phyloP scores from a whole-genome alignment of 139 green algal species.

The Micractinium conductrix region DNA sequence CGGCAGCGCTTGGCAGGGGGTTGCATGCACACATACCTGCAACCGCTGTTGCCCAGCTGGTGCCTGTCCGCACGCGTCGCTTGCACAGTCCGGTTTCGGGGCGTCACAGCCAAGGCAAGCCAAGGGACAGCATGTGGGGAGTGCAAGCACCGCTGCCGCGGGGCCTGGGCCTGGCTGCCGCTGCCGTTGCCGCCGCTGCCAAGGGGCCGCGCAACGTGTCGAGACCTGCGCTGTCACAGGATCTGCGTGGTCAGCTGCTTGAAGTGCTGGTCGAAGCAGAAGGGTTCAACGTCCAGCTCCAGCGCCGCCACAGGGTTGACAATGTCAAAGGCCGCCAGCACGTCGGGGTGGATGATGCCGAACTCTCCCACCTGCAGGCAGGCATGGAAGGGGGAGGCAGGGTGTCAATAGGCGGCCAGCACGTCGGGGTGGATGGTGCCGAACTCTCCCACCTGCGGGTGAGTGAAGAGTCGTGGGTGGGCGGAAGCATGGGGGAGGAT shows the following conservation, averaged over 20 bases:
- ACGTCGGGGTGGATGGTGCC: constrained; percentile 96
- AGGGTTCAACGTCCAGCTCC: constrained; percentile 95
- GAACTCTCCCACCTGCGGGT: constrained; percentile 83
- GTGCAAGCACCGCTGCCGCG: too few species aligned
- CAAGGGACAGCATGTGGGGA: too few species aligned
- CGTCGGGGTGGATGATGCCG: constrained; percentile 95
- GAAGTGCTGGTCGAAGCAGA: constrained; percentile 87
- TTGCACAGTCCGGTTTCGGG: too few species aligned
- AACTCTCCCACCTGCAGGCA: constrained; percentile 81
- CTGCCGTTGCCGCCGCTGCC: too few species aligned
- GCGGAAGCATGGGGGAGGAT: background rate
- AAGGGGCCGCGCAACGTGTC: too few species aligned
- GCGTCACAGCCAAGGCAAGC: too few species aligned
- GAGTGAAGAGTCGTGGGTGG: too few species aligned
- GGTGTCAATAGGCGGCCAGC: constrained; percentile 71
- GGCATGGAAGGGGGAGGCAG: background rate
- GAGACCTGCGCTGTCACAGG: background rate
- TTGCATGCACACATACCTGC: too few species aligned
- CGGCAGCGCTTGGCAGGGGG: too few species aligned
- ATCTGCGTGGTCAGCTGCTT: constrained; percentile 51
- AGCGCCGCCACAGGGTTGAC: constrained; percentile 88
- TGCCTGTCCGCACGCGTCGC: too few species aligned
- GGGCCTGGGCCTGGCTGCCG: too few species aligned
- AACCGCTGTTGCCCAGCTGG: too few species aligned
- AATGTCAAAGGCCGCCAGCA: constrained; percentile 88